A percentile compares a stretch with the other conserved stretches of the same genome.
Conservation (phyloP, 257 asterid genomes). For the Solanum phureja region DNA sequence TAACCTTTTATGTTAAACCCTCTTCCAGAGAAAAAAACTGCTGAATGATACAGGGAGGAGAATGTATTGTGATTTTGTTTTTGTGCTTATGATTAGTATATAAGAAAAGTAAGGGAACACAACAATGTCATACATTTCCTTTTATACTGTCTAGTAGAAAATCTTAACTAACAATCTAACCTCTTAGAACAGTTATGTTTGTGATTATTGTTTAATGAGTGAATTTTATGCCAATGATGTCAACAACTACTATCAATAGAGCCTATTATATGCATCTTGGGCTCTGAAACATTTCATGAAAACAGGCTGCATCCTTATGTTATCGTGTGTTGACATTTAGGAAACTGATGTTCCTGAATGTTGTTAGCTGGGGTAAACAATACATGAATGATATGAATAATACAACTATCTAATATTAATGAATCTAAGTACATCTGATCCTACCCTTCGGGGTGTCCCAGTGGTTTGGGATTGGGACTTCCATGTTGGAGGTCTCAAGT, state of each 20-base stretch:
- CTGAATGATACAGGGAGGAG: not conserved
- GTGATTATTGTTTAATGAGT: not conserved
- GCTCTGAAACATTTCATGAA: not conserved
- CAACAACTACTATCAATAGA: not conserved
- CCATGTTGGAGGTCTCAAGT: too few species aligned
- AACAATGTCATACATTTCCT: not conserved
- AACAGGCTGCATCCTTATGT: not conserved
- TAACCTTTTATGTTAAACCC: not conserved
- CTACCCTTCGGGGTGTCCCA: too few species aligned
- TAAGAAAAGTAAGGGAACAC: not conserved
- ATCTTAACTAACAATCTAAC: not conserved
- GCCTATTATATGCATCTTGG: not conserved
- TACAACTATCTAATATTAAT: not conserved
- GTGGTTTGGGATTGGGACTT: too few species aligned
- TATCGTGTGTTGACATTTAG: not conserved
- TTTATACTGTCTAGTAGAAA: not conserved
- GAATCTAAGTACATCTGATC: not conserved
- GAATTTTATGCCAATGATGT: not conserved
- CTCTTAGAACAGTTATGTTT: not conserved
- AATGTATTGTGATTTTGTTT: not conserved
- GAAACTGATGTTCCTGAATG: not conserved
- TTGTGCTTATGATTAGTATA: not conserved
- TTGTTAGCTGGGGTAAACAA: not conserved
- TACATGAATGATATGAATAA: not conserved
- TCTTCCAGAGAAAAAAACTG: not conserved